phyloP scores from a whole-genome alignment of 306 rosid species.

The Cucurbita maxima region DNA sequence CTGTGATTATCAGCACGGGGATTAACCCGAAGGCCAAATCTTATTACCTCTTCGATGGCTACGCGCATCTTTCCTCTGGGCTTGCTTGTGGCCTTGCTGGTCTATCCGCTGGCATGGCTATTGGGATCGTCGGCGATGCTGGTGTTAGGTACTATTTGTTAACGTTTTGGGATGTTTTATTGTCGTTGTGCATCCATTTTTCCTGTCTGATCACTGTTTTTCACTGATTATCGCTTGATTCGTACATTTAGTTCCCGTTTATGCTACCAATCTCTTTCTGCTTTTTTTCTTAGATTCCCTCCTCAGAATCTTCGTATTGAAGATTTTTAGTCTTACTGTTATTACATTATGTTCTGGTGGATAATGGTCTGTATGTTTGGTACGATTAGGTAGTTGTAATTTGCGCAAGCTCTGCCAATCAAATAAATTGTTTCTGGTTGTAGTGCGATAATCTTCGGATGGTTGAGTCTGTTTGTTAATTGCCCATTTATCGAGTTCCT shows the following conservation, averaged over 20 bases:
- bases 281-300: background rate
- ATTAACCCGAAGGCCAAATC: constrained; percentile 55
- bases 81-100: constrained; percentile 54
- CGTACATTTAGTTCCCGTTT: background rate
- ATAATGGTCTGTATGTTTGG: background rate
- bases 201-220: background rate
- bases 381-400: background rate
- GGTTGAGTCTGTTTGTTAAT: background rate
- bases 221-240: background rate
- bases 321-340: background rate
- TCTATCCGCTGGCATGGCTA: constrained; percentile 53
- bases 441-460: background rate
- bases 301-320: background rate
- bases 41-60: constrained; percentile 48
- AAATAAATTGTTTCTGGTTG: background rate
- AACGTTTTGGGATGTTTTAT: background rate
- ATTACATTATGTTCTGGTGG: background rate
- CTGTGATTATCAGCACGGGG: constrained; percentile 51
- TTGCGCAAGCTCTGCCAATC: background rate
- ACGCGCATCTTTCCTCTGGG: constrained; percentile 53
- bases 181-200: background rate
- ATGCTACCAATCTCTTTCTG: background rate
- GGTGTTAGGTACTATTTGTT: constrained; percentile 31
- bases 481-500: background rate
- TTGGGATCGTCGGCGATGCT: constrained; percentile 51